Percentiles rank a stretch among this genome's conserved stretches.
phyloP scores from a whole-genome alignment of 2,329 filamentous ascomycete genomes.

The Teratosphaeria nubilosa region DNA sequence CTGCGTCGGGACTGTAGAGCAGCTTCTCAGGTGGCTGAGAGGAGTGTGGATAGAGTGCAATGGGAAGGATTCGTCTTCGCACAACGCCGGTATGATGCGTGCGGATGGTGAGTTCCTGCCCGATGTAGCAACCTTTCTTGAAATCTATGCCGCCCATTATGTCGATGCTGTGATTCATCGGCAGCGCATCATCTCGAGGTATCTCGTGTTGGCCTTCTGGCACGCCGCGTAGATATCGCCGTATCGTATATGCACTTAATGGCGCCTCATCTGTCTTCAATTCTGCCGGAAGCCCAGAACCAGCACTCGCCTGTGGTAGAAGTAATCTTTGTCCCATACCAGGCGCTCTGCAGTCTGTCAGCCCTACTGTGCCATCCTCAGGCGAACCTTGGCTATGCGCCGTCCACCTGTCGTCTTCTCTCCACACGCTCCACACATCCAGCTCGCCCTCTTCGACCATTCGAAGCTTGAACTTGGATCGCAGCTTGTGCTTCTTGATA shows the following conservation, averaged over 20 bases:
- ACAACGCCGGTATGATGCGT: slow-evolving; percentile 93
- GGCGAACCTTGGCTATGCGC: slow-evolving; percentile 12
- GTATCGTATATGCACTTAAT: slow-evolving; percentile 54
- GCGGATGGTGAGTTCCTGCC: slow-evolving; percentile 91
- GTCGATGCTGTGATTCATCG: slow-evolving; percentile 85
- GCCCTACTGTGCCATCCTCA: slow-evolving; percentile 25
- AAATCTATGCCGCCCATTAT: slow-evolving; percentile 79
- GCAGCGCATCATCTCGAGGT: slow-evolving; percentile 57
- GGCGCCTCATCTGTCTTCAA: slow-evolving; percentile 30
- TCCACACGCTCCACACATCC: slow-evolving; percentile 67
- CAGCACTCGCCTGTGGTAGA: slow-evolving; percentile 9
- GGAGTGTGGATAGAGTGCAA: slow-evolving; percentile 54
- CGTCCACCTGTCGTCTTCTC: slow-evolving; percentile 37
- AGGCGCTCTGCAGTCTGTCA: slow-evolving; percentile 29
- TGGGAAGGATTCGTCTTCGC: slow-evolving; percentile 76
- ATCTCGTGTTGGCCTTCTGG: slow-evolving; percentile 81
- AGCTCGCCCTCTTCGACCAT: slow-evolving; percentile 56
- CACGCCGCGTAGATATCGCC: slow-evolving; percentile 70
- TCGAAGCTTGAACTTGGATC: slow-evolving; percentile 64
- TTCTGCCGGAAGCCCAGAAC: slow-evolving; percentile 15
- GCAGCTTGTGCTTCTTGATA: slow-evolving; percentile 75
- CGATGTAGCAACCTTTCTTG: slow-evolving; percentile 92
- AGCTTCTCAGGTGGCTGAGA: slow-evolving; percentile 33
- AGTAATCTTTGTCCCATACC: slow-evolving; percentile 27
- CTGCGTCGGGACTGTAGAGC: slow-evolving; percentile 32